phyloP scores from a whole-genome alignment of 2,329 filamentous ascomycete species.

The Fusarium armeniacum region DNA sequence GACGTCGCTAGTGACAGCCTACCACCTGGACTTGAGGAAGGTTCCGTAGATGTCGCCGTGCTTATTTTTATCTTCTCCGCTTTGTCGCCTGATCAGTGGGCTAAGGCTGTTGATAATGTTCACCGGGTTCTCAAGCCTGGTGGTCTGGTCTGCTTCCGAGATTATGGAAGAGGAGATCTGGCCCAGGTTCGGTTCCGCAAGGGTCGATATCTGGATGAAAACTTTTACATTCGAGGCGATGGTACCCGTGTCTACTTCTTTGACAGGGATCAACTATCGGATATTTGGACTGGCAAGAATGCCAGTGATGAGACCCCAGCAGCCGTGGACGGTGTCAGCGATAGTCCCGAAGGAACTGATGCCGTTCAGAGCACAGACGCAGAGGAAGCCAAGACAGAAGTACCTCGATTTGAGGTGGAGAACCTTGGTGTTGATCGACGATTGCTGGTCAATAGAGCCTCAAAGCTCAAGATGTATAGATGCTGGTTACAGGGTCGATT shows the following conservation, averaged over 20 bases:
- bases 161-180: slow-evolving; percentile 95
- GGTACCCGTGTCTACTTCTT: slow-evolving; percentile 99
- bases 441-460: slow-evolving; percentile 90
- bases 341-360: slow-evolving; percentile 9
- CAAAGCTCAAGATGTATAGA: slow-evolving; percentile 96
- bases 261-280: slow-evolving; percentile 82
- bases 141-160: slow-evolving; percentile 93
- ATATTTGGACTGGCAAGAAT: slow-evolving; percentile 77
- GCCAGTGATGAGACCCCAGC: slow-evolving; percentile 38
- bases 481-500: slow-evolving; percentile 95
- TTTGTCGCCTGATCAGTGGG: slow-evolving; percentile 87
- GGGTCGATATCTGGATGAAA: slow-evolving; percentile 92
- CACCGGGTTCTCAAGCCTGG: slow-evolving; percentile 88
- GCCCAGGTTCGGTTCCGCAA: slow-evolving; percentile 98
- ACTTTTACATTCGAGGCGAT: slow-evolving; percentile 96
- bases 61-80: slow-evolving; percentile 99
- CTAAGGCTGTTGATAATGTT: slow-evolving; percentile 83
- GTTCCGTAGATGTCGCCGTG: slow-evolving; percentile 90
- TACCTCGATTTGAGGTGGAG: slow-evolving; percentile 74
- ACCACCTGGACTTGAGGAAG: slow-evolving; percentile 81
- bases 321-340: slow-evolving; percentile 7
- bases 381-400: slow-evolving; percentile 37
- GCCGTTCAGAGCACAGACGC: slow-evolving; percentile 32
- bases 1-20: slow-evolving; percentile 81
- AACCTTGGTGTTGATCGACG: slow-evolving; percentile 88